Percentiles rank a stretch among this genome's conserved stretches.
Evolutionary conservation across 192 early-diverging fungal species (phyloP).

Genomic region (Coemansia aciculifera): DNA sequence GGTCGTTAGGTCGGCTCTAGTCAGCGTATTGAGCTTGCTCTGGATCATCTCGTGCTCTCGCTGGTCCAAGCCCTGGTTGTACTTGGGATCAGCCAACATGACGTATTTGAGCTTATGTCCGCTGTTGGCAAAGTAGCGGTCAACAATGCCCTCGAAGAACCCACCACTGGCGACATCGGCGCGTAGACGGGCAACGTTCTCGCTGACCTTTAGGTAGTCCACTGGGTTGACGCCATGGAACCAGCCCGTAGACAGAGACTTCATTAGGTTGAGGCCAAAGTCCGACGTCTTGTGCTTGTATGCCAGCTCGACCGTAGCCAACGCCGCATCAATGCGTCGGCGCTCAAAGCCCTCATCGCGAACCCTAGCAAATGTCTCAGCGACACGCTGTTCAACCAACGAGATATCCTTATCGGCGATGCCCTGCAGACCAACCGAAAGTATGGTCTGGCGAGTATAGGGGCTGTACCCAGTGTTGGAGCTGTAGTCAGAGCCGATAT

Average conservation of each 20-base stretch:
- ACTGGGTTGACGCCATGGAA: slow-evolving; percentile 86
- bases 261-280: slow-evolving; percentile 85
- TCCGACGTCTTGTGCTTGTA: slow-evolving; percentile 86
- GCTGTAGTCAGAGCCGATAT: slow-evolving; percentile 87
- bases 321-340: slow-evolving; percentile 74
- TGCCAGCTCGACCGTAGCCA: slow-evolving; percentile 88
- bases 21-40: slow-evolving; percentile 61
- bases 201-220: slow-evolving; percentile 77
- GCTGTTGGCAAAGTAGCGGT: slow-evolving; percentile 80
- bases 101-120: slow-evolving; percentile 72
- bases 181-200: slow-evolving; percentile 73
- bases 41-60: slow-evolving; percentile 71
- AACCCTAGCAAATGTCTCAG: slow-evolving; percentile 66
- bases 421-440: slow-evolving; percentile 90
- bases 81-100: slow-evolving; percentile 78
- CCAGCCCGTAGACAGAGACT: slow-evolving; percentile 76
- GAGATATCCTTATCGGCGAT: slow-evolving; percentile 66
- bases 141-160: slow-evolving; percentile 75
- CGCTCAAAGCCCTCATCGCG: slow-evolving; percentile 75
- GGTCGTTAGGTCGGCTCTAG: slow-evolving; percentile 58
- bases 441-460: slow-evolving; percentile 56
- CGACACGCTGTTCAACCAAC: slow-evolving; percentile 66
- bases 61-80: slow-evolving; percentile 58
- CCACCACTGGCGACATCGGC: slow-evolving; percentile 57
- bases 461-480: slow-evolving; percentile 88